Evolutionary conservation across 176 grass and related monocot genomes (phyloP).

Genomic region (Eremochloa ophiuroides): DNA sequence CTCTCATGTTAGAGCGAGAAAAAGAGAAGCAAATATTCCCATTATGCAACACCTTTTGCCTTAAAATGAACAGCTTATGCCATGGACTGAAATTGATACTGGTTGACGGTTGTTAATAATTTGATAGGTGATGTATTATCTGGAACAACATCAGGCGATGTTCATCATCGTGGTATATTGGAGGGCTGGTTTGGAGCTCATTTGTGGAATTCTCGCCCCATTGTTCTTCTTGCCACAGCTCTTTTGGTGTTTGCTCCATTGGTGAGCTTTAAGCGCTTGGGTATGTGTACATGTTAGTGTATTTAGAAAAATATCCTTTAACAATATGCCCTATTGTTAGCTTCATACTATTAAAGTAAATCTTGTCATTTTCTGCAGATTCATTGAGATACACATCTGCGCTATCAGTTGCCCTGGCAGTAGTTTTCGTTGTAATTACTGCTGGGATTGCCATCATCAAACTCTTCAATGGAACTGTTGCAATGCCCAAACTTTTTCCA

Average conservation of each 20-base stretch:
- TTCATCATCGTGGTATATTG: slow-evolving; percentile 76
- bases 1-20: neutral
- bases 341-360: neutral
- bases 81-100: neutral
- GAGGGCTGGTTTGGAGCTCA: slow-evolving; percentile 95
- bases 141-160: slow-evolving; percentile 68
- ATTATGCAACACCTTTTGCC: neutral
- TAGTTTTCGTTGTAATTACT: slow-evolving; percentile 81
- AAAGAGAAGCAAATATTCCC: neutral
- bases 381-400: slow-evolving; percentile 86
- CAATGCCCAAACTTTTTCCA: slow-evolving; percentile 70
- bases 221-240: slow-evolving; percentile 75
- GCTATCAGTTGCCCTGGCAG: slow-evolving; percentile 75
- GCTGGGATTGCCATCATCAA: slow-evolving; percentile 68
- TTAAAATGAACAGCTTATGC: slow-evolving; percentile 13
- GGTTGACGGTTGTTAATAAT: neutral
- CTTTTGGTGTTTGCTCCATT: slow-evolving; percentile 83
- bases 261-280: slow-evolving; percentile 83
- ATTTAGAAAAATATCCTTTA: slow-evolving; percentile 11
- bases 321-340: slow-evolving; percentile 5
- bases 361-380: slow-evolving; percentile 53
- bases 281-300: slow-evolving; percentile 38
- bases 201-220: slow-evolving; percentile 67
- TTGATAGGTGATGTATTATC: slow-evolving; percentile 82
- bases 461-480: slow-evolving; percentile 55